These are phyloP conservation scores for Apocynum venetum DNA, from an alignment of 257 asterid species.

Conservation along the genomic window DNA sequence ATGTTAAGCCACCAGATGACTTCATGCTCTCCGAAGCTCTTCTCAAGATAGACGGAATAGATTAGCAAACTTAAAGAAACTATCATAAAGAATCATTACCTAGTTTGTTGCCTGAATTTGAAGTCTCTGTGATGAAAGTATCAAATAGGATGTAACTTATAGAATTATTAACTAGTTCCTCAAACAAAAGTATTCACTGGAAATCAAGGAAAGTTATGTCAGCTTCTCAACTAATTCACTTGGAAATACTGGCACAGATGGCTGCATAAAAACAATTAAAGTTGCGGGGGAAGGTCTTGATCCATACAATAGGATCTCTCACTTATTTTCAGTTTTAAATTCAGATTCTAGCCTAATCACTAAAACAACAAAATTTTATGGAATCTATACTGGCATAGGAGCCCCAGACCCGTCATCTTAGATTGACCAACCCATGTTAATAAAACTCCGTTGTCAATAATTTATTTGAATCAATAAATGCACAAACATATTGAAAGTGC, in stretches of 20 bases:
- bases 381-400: neutral
- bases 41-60: neutral
- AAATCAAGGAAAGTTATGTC: too few relatives aligned
- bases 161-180: too few relatives aligned
- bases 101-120: neutral
- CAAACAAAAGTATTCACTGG: too few relatives aligned
- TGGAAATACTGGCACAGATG: neutral
- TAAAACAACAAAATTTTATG: neutral
- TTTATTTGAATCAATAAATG: neutral
- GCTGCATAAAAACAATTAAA: neutral
- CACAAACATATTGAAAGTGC: neutral
- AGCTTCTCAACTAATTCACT: neutral
- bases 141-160: neutral
- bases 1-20: neutral
- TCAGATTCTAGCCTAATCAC: neutral
- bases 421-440: neutral
- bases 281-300: too few relatives aligned
- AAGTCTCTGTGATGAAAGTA: neutral
- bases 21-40: neutral
- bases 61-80: slow-evolving; percentile 3
- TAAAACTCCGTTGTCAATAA: neutral
- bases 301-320: neutral
- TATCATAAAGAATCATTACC: neutral
- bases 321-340: neutral
- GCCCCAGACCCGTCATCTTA: neutral